Evolutionary conservation across 495 filamentous ascomycete species (phyloP), one percentile per base, ranked within the genome.

Genomic region (Margaritispora aquatica): DNA sequence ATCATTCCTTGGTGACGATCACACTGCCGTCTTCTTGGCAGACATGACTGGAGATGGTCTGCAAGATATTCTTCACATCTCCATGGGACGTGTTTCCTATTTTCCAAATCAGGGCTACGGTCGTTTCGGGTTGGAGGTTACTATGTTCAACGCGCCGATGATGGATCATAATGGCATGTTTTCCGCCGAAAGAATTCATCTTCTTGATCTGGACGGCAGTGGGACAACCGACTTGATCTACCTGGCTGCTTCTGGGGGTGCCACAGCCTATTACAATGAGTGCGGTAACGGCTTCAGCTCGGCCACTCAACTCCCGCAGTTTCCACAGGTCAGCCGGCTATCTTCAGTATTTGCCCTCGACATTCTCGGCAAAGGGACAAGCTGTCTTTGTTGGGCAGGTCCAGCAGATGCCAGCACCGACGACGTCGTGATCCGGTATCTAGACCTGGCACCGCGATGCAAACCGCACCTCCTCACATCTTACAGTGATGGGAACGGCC

Each of bases 61-160:
- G 13, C 22, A 51, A 3, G 71, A 75, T 49, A 7, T 76, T 4
- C 65, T 69, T 0, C 20, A 58, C 0, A 56, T 76, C 17, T n/a
- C 49, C 1, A 68, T 66, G 44, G 63, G 65, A 0, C 51, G 62
- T 15, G 46, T 74, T 1, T 63, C 51, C 41, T 75, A 73, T 55
- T 75, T 68, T 69, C 70, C 74, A 0, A 73, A 69, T 38, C 19
- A 64, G 1, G 74, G 74, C 0, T 65, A 75, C 36, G 73, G 73
- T 0, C 0, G 22, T 0, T 76, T 76, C 54, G 74, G 72, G 0
- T 29, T 22, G 1, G 66, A 64, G 20, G 61, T 74, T 21, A 56
- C 46, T 5, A 72, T 76, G 72, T 59, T 58, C 31, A 67, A 74
- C 36, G 21, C 69, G 0, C 72, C 71, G 0, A 7, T 34, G 29